Percentiles rank a stretch among this genome's conserved stretches.
These are phyloP conservation scores for Ogataea polymorpha DNA, from an alignment of 805 yeast species.

Conservation along the genomic window DNA sequence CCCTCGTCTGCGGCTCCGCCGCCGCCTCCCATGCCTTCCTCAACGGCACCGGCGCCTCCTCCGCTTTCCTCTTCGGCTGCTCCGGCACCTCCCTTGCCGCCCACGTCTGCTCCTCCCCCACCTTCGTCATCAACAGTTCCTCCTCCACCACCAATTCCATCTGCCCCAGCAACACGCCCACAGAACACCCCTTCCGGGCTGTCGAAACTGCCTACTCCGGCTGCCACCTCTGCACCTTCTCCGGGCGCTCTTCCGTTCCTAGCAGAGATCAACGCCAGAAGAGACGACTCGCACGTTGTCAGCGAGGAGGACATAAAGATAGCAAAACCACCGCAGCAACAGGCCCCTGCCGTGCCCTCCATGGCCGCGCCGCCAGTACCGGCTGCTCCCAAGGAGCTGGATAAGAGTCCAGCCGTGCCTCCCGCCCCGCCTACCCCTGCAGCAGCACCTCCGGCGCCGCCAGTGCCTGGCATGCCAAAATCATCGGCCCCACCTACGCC, in stretches of 20 bases:
- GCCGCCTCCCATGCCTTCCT: conserved; percentile 14
- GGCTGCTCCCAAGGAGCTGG: neutral
- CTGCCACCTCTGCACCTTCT: conserved; percentile 25
- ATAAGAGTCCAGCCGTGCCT: neutral
- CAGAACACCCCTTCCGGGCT: conserved; percentile 23
- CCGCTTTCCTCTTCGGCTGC: conserved; percentile 20
- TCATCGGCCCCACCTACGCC: conserved; percentile 12
- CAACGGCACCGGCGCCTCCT: conserved; percentile 16
- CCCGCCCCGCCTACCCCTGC: conserved; percentile 13
- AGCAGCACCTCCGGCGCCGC: conserved; percentile 17
- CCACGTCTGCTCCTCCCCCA: conserved; percentile 12
- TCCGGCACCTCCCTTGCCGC: conserved; percentile 14
- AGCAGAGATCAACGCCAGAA: conserved; percentile 53
- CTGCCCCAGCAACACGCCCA: conserved; percentile 22
- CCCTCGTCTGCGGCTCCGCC: conserved; percentile 17
- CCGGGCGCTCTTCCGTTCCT: conserved; percentile 54
- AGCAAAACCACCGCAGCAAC: conserved; percentile 18
- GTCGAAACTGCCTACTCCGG: conserved; percentile 29
- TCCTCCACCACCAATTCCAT: conserved; percentile 18
- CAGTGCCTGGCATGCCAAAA: neutral
- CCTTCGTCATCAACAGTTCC: conserved; percentile 11
- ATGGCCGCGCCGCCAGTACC: conserved; percentile 7
- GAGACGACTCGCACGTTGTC: conserved; percentile 51
- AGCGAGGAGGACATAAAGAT: conserved; percentile 28
- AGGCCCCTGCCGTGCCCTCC: conserved; percentile 16